Conservation (phyloP, 176 grass and related monocot species). For the barley (Hordeum vulgare) region MorexV3_pseudomolecules_assembly NC_058519.1:515389857-515390356, state of each 20-base stretch:
- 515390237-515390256: neutral
- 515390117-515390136: neutral
- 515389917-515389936: neutral
- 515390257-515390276: neutral
- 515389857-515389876: conserved; percentile 9
- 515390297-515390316: neutral
- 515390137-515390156: neutral
- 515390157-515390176: too few relatives aligned
- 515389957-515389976: neutral
- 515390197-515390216: too few relatives aligned
- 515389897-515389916: conserved; percentile 21
- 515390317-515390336: neutral
- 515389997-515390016: neutral
- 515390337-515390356: neutral
- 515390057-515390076: neutral
- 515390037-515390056: neutral
- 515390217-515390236: too few relatives aligned
- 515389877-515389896: neutral
- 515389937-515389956: neutral
- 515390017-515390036: neutral
- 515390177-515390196: too few relatives aligned
- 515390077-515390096: neutral
- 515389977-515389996: neutral
- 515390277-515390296: neutral
- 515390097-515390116: too few relatives aligned